These are phyloP conservation scores for Magnolia changhungtana DNA, from an alignment of 164 flowering plant species.

Conservation along the genomic window DNA sequence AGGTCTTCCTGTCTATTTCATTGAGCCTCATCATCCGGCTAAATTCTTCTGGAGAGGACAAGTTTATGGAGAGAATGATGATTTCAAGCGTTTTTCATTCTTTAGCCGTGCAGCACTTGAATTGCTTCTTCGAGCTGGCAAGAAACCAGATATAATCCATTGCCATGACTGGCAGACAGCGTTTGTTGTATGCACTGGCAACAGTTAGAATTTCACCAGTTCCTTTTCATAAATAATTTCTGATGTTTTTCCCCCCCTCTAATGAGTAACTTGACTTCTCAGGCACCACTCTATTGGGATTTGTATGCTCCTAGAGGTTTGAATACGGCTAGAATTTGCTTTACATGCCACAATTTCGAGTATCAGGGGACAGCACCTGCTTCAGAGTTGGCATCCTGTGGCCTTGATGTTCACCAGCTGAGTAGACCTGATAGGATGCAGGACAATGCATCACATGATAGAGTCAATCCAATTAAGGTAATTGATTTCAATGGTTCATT, in stretches of 20 bases:
- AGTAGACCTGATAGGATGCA: slow-evolving; percentile 98
- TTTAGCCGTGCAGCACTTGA: slow-evolving; percentile 98
- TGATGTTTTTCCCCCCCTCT: neutral
- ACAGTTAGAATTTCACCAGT: slow-evolving; percentile 1
- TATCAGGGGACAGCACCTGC: slow-evolving; percentile 90
- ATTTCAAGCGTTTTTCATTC: slow-evolving; percentile 89
- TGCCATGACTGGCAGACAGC: slow-evolving; percentile 99
- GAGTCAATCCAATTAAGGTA: slow-evolving; percentile 89
- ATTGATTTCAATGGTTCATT: neutral
- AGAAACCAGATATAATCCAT: slow-evolving; percentile 93
- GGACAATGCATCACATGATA: slow-evolving; percentile 67
- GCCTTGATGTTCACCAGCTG: slow-evolving; percentile 78
- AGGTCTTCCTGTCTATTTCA: slow-evolving; percentile 96
- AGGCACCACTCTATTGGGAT: slow-evolving; percentile 99
- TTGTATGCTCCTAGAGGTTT: slow-evolving; percentile 82
- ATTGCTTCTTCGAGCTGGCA: slow-evolving; percentile 84
- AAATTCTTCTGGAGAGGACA: slow-evolving; percentile 91
- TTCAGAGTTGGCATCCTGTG: slow-evolving; percentile 83
- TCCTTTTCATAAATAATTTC: neutral
- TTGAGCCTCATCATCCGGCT: slow-evolving; percentile 92
- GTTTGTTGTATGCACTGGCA: slow-evolving; percentile 61
- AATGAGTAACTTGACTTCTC: slow-evolving; percentile 9
- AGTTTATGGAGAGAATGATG: slow-evolving; percentile 90
- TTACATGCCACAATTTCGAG: slow-evolving; percentile 98
- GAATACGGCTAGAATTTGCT: slow-evolving; percentile 89